Base-by-base conservation (phyloP, 2,329 filamentous ascomycete species). In the Hypoxylon sp. region DNA sequence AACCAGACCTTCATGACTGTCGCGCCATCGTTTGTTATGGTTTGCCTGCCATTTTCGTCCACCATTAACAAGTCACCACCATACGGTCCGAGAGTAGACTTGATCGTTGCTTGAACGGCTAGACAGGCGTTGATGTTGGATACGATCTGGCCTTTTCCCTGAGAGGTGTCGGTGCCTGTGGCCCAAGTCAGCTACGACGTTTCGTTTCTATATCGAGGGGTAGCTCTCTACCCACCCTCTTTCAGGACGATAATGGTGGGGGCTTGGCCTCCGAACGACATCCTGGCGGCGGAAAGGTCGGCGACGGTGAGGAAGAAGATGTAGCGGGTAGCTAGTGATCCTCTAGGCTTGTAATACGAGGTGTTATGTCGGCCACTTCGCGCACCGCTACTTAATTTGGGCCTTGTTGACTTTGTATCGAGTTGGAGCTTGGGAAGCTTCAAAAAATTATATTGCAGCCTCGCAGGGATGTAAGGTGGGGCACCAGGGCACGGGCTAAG, bases 81-180 rank as follows among this genome's bases (percentile, higher is more conserved):
- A 78, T 98, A 99, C 27, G 95, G 95, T 35, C 95, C 95, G 29
- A 99, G 84, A 17, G 95, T 99, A 71, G 90, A 91, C 81, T 96
- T 96, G 80, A 99, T 94, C 58, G 94, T 98, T 47, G 88, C 85
- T 80, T 99, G 95, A 35, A 99, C 93, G 20, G 95, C 94, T 70
- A 97, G 83, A 77, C 95, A 99, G 67, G 95, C 95, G 81, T 97
- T 97, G 81, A 99, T 98, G 79, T 99, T 99, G 70, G 94, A 96
- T 71, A 99, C 80, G 71, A 99, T 89, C 80, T 99, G 95, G 52
- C 93, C 93, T 77, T 96, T 95, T 72, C 95, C 95, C 79, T 99
- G 95, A 50, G 95, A 98, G 70, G 92, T 87, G 77, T 99, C 95
- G 80, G 95, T 99, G 71, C 95, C 95, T 97, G 42, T 29, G 61